These are phyloP conservation scores for Clonostachys sp. DNA, from an alignment of 2,329 filamentous ascomycete genomes.

Conservation along the genomic window DNA sequence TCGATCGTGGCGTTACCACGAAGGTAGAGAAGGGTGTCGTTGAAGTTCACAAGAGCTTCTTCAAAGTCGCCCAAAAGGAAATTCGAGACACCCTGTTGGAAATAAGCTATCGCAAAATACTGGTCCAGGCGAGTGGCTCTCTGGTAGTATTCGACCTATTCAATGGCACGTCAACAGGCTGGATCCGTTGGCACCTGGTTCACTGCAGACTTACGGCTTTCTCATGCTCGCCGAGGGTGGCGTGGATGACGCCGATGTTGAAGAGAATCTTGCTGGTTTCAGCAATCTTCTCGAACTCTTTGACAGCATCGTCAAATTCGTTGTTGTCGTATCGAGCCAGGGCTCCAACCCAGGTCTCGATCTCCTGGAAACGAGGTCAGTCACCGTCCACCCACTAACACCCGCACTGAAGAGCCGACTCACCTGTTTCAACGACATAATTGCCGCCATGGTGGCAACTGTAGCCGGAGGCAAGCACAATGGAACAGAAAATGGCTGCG, in stretches of 20 bases:
- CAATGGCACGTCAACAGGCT: background rate
- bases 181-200: background rate
- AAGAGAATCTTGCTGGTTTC: slow-evolving; percentile 98
- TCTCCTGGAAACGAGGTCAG: slow-evolving; percentile 66
- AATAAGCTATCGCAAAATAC: slow-evolving; percentile 96
- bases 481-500: no score
- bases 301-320: slow-evolving; percentile 87
- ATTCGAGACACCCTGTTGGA: slow-evolving; percentile 97
- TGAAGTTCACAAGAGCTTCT: slow-evolving; percentile 96
- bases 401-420: slow-evolving; percentile 5
- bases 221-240: slow-evolving; percentile 91
- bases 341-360: slow-evolving; percentile 95
- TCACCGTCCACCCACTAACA: no score
- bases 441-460: slow-evolving; percentile 9
- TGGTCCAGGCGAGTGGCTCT: slow-evolving; percentile 85
- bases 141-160: slow-evolving; percentile 89
- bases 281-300: slow-evolving; percentile 78
- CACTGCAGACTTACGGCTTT: slow-evolving; percentile 67
- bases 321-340: slow-evolving; percentile 93
- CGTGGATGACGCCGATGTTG: slow-evolving; percentile 97
- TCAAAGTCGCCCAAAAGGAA: slow-evolving; percentile 96
- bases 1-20: slow-evolving; percentile 97
- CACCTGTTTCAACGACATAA: slow-evolving; percentile 60
- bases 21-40: slow-evolving; percentile 91
- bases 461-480: no score